Evolutionary conservation across 768 basidiomycete genomes (phyloP).

Genomic region (Kwoniella newhampshirensis): DNA sequence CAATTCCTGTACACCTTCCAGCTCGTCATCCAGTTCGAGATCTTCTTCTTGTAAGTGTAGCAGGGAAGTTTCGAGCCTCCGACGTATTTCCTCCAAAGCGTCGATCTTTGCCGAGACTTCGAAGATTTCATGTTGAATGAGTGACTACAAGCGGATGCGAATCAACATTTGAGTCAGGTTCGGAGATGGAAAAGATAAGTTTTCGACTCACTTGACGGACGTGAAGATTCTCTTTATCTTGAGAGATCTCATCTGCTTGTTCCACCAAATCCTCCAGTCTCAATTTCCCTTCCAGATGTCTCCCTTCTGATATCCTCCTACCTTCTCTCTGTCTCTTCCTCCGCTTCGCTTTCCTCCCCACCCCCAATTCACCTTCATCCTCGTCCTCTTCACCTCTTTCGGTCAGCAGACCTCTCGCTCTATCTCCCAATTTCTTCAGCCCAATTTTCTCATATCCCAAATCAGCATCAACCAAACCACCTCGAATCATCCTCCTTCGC

Average conservation of each 20-base stretch:
- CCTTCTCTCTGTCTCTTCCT: conserved; percentile 55
- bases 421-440: conserved; percentile 74
- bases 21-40: conserved; percentile 91
- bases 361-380: conserved; percentile 68
- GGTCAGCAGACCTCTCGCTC: conserved; percentile 69
- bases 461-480: conserved; percentile 50
- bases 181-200: not conserved
- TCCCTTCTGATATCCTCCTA: conserved; percentile 44
- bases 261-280: conserved; percentile 80
- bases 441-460: conserved; percentile 70
- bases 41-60: conserved; percentile 91
- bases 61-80: conserved; percentile 76
- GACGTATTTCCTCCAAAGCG: conserved; percentile 74
- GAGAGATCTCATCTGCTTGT: conserved; percentile 79
- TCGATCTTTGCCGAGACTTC: conserved; percentile 90
- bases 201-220: conserved; percentile 72
- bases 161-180: not conserved
- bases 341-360: conserved; percentile 56
- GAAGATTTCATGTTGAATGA: conserved; percentile 79
- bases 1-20: conserved; percentile 85
- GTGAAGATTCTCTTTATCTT: conserved; percentile 89
- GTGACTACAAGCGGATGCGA: conserved; percentile 59
- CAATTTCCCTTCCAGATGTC: conserved; percentile 66
- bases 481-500: conserved; percentile 71
- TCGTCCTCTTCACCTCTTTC: conserved; percentile 59